Base-by-base conservation (phyloP, 805 yeast genomes). In the Yamadazyma scolyti region DNA sequence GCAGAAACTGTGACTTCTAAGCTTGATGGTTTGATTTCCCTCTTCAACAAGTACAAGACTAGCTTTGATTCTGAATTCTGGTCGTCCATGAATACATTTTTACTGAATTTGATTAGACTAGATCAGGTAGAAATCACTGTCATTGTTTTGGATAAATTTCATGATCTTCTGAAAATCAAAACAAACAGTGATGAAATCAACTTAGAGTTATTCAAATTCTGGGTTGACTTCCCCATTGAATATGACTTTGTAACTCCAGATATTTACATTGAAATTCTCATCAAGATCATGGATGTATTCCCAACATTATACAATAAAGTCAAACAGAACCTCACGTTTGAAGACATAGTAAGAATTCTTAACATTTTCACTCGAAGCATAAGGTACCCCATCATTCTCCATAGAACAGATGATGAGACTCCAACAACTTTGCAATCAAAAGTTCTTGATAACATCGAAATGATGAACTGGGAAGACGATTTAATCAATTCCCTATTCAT, bases 371-470 rank as follows among this genome's bases (percentile, higher is more conserved):
- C 75, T 44, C 65, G 77, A 10, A 76, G 87, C 35, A 75, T 83
- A 1, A 61, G 84, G 23, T 87, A 82, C 52, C 95, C 94, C 1
- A 68, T 82, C 9, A 61, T 86, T 21, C 82, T 87, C 6, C 66
- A 65, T 40, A 64, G 64, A 20, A 51, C 59, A 4, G 96, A 87
- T 49, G 59, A 65, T 23, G 47, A 16, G 13, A 52, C 55, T 12
- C 73, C 71, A 15, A 75, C 96, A 0, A 65, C 68, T 7, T 57
- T 90, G 25, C 97, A 89, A 48, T 39, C 47, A 1, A 58, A 77
- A 0, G 77, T 85, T 1, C 47, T 85, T 17, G 61, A 60, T 1
- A 73, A 73, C 23, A 48, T 89, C 15, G 48, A 54, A 2, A 34
- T 53, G 11, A 43, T 62, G 12, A 48, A 48, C 18, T 39, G 54